A percentile compares a stretch with the other conserved stretches of the same genome.
These are phyloP conservation scores for Setaria italica DNA, from an alignment of 202 grass and related monocot species.

Conservation along the genomic window DNA sequence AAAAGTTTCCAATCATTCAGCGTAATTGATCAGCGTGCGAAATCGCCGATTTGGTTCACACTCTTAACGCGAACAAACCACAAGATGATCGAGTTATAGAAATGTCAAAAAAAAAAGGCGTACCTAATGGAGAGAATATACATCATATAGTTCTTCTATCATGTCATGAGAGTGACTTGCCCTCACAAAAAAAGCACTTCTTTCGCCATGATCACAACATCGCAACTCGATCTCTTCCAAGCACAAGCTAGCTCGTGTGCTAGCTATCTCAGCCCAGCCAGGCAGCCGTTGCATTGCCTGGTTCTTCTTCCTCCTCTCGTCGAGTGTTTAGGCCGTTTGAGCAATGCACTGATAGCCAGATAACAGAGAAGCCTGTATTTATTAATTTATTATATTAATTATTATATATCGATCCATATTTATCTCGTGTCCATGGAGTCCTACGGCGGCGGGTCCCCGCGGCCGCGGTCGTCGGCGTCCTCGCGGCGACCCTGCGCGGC, in stretches of 20 bases:
- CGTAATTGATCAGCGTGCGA: not conserved
- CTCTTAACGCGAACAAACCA: not conserved
- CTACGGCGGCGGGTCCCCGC: constrained; percentile 7
- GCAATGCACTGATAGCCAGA: constrained; percentile 37
- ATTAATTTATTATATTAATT: constrained; percentile 50
- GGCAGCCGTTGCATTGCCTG: not conserved
- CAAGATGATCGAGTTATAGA: not conserved
- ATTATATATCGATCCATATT: constrained; percentile 32
- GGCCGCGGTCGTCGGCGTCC: constrained; percentile 32
- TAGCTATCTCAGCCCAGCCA: not conserved
- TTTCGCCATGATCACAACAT: constrained; percentile 16
- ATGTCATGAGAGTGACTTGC: constrained; percentile 42
- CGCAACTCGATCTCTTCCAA: constrained; percentile 9
- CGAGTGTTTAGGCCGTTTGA: not conserved
- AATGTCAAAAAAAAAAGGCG: not conserved
- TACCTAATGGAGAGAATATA: constrained; percentile 18
- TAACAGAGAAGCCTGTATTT: not conserved
- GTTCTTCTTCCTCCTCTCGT: constrained; percentile 12
- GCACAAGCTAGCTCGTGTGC: not conserved
- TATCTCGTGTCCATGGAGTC: constrained; percentile 48
- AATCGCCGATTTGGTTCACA: not conserved
- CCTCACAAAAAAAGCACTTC: constrained; percentile 23
- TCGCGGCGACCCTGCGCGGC: constrained; percentile 23
- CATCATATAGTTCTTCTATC: constrained; percentile 35
- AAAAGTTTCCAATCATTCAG: not conserved